These are phyloP conservation scores for Marchantia polymorpha DNA, from an alignment of 225 moss, liverwort and hornwort genomes.

Conservation along the genomic window DNA sequence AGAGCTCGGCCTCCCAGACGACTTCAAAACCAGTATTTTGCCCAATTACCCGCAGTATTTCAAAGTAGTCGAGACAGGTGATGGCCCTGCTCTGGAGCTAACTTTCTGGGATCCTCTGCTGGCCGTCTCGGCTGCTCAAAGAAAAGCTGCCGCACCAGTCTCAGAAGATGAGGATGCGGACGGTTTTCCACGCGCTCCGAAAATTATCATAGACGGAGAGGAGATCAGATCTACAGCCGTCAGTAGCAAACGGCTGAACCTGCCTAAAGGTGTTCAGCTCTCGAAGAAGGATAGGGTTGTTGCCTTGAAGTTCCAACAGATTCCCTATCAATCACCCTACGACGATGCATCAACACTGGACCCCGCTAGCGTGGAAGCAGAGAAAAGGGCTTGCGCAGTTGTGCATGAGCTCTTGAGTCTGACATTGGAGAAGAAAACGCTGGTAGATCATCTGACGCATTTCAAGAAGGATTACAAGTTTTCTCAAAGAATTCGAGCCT, in stretches of 20 bases:
- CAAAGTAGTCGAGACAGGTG: constrained; percentile 57
- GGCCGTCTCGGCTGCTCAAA: constrained; percentile 63
- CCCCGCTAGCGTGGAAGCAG: constrained; percentile 69
- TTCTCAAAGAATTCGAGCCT: constrained; percentile 76
- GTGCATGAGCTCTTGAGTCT: constrained; percentile 76
- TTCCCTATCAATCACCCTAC: constrained; percentile 83
- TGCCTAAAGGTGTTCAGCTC: constrained; percentile 79
- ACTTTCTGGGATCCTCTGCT: constrained; percentile 77
- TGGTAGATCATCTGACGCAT: constrained; percentile 93
- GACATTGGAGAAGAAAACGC: constrained; percentile 77
- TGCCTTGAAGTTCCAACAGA: constrained; percentile 70
- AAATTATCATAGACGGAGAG: constrained; percentile 49
- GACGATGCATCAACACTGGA: constrained; percentile 59
- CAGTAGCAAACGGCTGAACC: constrained; percentile 55
- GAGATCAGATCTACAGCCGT: constrained; percentile 53
- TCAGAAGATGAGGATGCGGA: constrained; percentile 42
- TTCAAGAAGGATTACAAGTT: constrained; percentile 94
- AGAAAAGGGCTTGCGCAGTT: constrained; percentile 74
- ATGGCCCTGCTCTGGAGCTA: constrained; percentile 68
- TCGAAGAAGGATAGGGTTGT: constrained; percentile 90
- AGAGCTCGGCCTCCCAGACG: constrained; percentile 78
- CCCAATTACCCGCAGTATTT: constrained; percentile 76
- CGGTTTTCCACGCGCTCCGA: constrained; percentile 23
- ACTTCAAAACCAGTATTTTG: constrained; percentile 59
- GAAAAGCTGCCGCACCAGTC: constrained; percentile 47